Conservation (phyloP, 768 basidiomycete genomes). For the Boletus eberwhitei region DNA sequence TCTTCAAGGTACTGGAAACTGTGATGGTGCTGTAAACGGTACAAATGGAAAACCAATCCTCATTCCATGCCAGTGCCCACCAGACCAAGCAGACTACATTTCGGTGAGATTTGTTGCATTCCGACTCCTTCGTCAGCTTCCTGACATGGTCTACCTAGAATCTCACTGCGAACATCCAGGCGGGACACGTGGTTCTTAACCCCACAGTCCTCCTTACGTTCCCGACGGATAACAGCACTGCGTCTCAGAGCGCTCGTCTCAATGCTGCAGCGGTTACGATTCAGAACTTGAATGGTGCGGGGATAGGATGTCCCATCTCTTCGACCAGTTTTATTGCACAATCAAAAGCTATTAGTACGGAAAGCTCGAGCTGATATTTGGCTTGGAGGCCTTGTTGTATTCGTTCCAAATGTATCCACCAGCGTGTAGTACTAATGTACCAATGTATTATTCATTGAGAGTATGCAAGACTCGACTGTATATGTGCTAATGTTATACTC, state of each 20-base stretch:
- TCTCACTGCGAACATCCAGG: constrained; percentile 39
- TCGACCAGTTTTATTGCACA: constrained; percentile 59
- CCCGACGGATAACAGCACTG: constrained; percentile 40
- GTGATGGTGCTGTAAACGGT: constrained; percentile 33
- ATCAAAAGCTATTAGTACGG: constrained; percentile 17
- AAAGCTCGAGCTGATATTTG: constrained; percentile 7
- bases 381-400: background rate
- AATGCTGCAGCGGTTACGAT: constrained; percentile 59
- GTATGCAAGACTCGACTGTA: too few relatives aligned
- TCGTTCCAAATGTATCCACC: background rate
- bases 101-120: constrained; percentile 11
- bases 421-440: background rate
- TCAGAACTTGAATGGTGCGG: constrained; percentile 68
- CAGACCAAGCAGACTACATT: constrained; percentile 24
- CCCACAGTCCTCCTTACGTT: constrained; percentile 39
- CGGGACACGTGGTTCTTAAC: constrained; percentile 41
- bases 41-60: constrained; percentile 30
- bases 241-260: constrained; percentile 47
- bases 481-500: too few relatives aligned
- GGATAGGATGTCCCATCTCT: constrained; percentile 62
- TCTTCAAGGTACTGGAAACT: constrained; percentile 35
- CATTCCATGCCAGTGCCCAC: constrained; percentile 37
- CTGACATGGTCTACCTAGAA: constrained; percentile 19
- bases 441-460: background rate
- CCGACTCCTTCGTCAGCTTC: background rate